Percentiles rank a stretch among this genome's conserved stretches.
These are phyloP conservation scores for Polyplosphaeria fusca DNA, from an alignment of 495 filamentous ascomycete genomes.

Conservation along the genomic window DNA sequence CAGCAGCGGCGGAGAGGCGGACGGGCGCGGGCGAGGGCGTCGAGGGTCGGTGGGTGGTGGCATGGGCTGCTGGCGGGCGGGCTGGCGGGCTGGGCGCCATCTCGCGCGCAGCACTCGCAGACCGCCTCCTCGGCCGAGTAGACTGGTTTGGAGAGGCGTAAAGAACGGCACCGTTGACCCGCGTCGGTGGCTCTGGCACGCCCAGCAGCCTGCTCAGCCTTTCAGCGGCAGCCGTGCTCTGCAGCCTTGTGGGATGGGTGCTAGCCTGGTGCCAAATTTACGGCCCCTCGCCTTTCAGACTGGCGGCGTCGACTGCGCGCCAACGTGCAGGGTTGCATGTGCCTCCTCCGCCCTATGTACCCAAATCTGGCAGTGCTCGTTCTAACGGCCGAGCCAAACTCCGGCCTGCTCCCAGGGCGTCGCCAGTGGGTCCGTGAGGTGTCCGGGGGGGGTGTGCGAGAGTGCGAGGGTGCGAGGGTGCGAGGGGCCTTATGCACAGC, in stretches of 20 bases:
- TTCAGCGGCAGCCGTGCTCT: slow-evolving; percentile 12
- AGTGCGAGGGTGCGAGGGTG: slow-evolving; percentile 4
- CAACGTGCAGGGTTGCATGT: slow-evolving; percentile 32
- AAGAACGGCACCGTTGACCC: slow-evolving; percentile 12
- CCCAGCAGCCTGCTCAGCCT: slow-evolving; percentile 13
- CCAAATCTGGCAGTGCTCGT: slow-evolving; percentile 25
- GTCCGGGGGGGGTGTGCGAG: too few relatives aligned
- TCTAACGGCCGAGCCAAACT: slow-evolving; percentile 34
- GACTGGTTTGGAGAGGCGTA: not conserved
- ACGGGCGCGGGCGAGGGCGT: not conserved
- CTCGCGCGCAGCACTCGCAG: slow-evolving; percentile 18
- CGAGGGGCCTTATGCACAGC: slow-evolving; percentile 29
- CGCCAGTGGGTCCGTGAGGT: slow-evolving; percentile 25
- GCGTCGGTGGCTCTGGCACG: slow-evolving; percentile 15
- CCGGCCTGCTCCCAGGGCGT: slow-evolving; percentile 19
- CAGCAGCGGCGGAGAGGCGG: too few relatives aligned
- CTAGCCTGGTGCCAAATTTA: slow-evolving; percentile 33
- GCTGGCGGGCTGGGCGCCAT: not conserved
- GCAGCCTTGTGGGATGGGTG: slow-evolving; percentile 31
- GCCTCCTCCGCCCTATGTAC: slow-evolving; percentile 26
- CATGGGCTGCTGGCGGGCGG: not conserved
- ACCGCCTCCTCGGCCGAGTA: slow-evolving; percentile 16
- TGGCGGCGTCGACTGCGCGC: slow-evolving; percentile 26
- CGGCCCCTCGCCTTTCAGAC: slow-evolving; percentile 24
- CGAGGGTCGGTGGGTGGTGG: slow-evolving; percentile 12